Evolutionary conservation across 345 rosid genomes (phyloP).

Genomic region (Brassica juncea): DNA sequence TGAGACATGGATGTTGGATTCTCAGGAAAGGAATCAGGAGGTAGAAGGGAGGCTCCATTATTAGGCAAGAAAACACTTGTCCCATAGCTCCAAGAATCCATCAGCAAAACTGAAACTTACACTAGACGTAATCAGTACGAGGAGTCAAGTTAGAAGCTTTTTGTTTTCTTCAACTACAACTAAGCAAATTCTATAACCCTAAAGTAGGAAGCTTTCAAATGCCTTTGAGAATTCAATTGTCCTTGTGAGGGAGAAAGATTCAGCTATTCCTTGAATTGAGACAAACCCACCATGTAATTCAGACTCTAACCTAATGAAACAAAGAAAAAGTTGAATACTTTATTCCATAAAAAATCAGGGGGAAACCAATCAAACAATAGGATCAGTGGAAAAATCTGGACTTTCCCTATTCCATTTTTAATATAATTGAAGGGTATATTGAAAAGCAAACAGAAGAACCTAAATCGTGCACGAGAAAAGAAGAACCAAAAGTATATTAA

Average conservation of each 20-base stretch:
- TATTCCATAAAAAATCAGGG: not conserved
- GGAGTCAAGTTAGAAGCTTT: constrained; percentile 1
- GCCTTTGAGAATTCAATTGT: not conserved
- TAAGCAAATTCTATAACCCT: not conserved
- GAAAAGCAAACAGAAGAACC: not conserved
- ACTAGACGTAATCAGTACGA: not conserved
- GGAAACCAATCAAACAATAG: constrained; percentile 16
- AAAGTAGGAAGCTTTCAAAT: constrained; percentile 13
- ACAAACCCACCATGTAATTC: constrained; percentile 15
- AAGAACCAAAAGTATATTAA: too few species aligned
- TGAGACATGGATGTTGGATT: constrained; percentile 37
- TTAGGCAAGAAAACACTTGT: constrained; percentile 43
- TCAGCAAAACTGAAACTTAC: constrained; percentile 19
- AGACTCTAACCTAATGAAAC: constrained; percentile 11
- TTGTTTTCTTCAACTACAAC: not conserved
- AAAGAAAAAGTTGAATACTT: constrained; percentile 21
- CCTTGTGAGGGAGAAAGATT: not conserved
- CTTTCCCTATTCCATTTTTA: not conserved
- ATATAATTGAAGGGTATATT: too few species aligned
- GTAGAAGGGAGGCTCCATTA: constrained; percentile 45
- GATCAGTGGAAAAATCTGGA: not conserved
- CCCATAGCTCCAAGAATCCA: constrained; percentile 67
- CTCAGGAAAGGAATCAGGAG: constrained; percentile 45
- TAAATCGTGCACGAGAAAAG: too few species aligned
- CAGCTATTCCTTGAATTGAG: not conserved